Evolutionary conservation across 2,329 filamentous ascomycete genomes (phyloP).

Genomic region (Talaromyces islandicus): DNA sequence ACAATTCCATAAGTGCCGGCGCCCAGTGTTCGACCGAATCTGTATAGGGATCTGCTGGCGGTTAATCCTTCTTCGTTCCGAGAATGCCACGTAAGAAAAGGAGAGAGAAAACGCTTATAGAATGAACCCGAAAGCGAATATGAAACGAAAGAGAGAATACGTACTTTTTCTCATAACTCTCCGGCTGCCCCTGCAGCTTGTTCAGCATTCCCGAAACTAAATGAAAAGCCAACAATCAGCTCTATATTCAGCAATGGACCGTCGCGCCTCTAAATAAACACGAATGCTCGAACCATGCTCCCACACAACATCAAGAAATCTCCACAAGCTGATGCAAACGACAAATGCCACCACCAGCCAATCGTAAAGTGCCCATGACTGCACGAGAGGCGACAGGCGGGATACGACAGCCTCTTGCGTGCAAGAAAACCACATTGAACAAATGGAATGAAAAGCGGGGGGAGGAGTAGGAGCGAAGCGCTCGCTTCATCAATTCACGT

Average conservation of each 20-base stretch:
- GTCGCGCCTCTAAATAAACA: not conserved
- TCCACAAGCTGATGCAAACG: constrained; percentile 4
- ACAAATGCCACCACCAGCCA: constrained; percentile 6
- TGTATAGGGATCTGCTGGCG: constrained; percentile 67
- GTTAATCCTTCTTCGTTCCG: constrained; percentile 7
- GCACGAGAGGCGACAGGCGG: not conserved
- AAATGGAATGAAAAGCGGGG: not conserved
- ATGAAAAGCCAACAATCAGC: constrained; percentile 4
- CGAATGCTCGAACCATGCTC: constrained; percentile 8
- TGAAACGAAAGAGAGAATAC: constrained; percentile 15
- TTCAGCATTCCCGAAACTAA: constrained; percentile 88
- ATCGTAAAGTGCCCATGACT: not conserved
- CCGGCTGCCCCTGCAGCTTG: constrained; percentile 91
- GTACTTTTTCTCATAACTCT: constrained; percentile 98
- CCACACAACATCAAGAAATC: constrained; percentile 4
- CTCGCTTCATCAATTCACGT: not conserved
- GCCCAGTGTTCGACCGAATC: constrained; percentile 86
- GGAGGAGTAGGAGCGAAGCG: not conserved
- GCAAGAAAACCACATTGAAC: not conserved
- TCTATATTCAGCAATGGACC: not conserved
- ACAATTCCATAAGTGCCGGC: constrained; percentile 98
- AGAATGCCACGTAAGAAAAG: not conserved
- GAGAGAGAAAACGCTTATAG: constrained; percentile 7
- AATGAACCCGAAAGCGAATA: not conserved
- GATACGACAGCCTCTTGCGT: not conserved